Conservation (phyloP, 768 basidiomycete species). For the Lentinula sp. region DNA sequence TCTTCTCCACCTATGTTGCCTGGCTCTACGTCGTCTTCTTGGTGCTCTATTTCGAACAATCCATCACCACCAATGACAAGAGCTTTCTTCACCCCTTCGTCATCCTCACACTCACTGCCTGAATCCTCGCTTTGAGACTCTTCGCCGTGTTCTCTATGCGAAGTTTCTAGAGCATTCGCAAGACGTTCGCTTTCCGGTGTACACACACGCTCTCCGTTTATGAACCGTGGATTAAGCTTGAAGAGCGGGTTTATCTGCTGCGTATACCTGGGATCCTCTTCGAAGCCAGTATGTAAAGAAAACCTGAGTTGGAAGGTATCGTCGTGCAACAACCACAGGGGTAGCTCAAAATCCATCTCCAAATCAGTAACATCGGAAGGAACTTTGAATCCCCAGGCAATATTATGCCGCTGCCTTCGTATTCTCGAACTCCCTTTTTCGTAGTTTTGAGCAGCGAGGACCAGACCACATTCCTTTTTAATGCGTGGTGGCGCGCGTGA, state of each 20-base stretch:
- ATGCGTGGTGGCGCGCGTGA: neutral
- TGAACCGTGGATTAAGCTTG: neutral
- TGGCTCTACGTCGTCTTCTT: neutral
- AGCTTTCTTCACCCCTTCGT: neutral
- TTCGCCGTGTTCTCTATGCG: constrained; percentile 2
- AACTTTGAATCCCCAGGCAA: constrained; percentile 58
- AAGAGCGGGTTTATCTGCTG: constrained; percentile 3
- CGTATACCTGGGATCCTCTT: neutral
- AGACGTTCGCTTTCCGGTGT: constrained; percentile 1
- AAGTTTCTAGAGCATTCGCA: neutral
- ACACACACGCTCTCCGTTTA: neutral
- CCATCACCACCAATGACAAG: neutral
- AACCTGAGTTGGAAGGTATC: neutral
- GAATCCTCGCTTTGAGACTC: constrained; percentile 3
- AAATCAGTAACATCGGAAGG: constrained; percentile 39
- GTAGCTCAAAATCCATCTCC: constrained; percentile 48
- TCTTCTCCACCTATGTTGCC: neutral
- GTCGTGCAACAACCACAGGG: constrained; percentile 37
- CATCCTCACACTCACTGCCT: neutral
- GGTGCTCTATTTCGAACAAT: neutral
- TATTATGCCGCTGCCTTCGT: constrained; percentile 41
- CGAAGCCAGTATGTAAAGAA: neutral
- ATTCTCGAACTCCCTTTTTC: constrained; percentile 33
- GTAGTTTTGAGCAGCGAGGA: neutral
- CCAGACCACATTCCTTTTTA: constrained; percentile 11